Evolutionary conservation across 805 yeast genomes (phyloP), one percentile per base, ranked within the genome.

Genomic region (Candida germanica): DNA sequence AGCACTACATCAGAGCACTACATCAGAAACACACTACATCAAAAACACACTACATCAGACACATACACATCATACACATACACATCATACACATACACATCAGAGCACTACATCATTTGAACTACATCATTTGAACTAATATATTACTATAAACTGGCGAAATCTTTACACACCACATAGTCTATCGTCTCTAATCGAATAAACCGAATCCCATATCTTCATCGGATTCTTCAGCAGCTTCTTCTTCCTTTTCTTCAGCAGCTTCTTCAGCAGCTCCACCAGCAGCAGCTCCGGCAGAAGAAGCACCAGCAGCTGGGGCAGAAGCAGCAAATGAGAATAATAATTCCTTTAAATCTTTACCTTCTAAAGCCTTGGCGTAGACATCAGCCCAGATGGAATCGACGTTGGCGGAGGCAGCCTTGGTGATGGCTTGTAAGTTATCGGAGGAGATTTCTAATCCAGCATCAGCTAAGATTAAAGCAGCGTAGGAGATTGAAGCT

Each of bases 401-500:
- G 61, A 83, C 86, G 40, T 76, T 71, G 61, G 88, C 80, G 66
- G 87, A 85, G 55, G 96, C 95, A 56, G 94, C 86, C 59, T 71
- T 61, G 67, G 87, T 72, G 65, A 87, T 71, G 51, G 93, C 69
- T 61, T 79, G 68, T 57, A 87, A 75, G 78, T 86, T 87, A 69
- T 84, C 91, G 55, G 93, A 44, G 51, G 95, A 78, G 80, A 93
- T 79, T 72, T 89, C 96, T 64, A 87, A 75, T 63, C 87, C 96
- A 62, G 97, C 87, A 67, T 91, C 98, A 54, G 97, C 96, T 72
- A 91, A 80, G 76, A 91, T 88, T 72, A 91, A 82, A 65, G 98
- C 96, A 70, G 98, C 98, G 85, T 87, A 88, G 58, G 96, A 85
- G 66, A 87, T 87, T 66, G 91, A 81, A 63, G 95, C 79, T 79